phyloP scores from a whole-genome alignment of 192 early-diverging fungal species.

The Coemansia sp. region DNA sequence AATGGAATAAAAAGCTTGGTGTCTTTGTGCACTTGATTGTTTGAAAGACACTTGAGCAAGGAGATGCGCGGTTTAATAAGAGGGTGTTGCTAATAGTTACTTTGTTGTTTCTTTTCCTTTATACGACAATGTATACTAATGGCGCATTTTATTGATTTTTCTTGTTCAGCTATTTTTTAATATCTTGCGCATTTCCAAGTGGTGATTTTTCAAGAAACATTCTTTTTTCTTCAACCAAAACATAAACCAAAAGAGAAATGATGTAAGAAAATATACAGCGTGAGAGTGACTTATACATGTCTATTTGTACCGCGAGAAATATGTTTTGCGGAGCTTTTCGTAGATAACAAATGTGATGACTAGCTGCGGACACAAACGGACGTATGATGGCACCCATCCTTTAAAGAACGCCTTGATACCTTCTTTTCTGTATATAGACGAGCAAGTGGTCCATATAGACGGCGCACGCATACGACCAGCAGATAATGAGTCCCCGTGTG shows the following conservation, averaged over 20 bases:
- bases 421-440: conserved; percentile 58
- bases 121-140: conserved; percentile 2
- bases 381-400: conserved; percentile 80
- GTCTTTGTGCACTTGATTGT: neutral
- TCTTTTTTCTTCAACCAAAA: neutral
- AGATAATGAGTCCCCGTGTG: neutral
- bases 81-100: neutral
- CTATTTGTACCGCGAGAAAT: conserved; percentile 31
- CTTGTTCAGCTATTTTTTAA: neutral
- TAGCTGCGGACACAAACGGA: conserved; percentile 78
- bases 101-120: conserved; percentile 1
- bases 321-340: conserved; percentile 64
- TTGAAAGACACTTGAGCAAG: neutral
- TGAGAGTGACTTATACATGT: neutral
- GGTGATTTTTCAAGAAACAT: neutral
- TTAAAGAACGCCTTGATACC: conserved; percentile 73
- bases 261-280: neutral
- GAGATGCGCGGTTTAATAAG: neutral
- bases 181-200: neutral
- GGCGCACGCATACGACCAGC: conserved; percentile 35
- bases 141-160: conserved; percentile 8
- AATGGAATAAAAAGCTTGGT: conserved; percentile 11
- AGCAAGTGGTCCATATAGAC: conserved; percentile 27
- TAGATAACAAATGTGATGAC: conserved; percentile 81
- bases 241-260: neutral